Evolutionary conservation across 2,329 filamentous ascomycete genomes (phyloP).

Genomic region (Clonostachys byssicola): DNA sequence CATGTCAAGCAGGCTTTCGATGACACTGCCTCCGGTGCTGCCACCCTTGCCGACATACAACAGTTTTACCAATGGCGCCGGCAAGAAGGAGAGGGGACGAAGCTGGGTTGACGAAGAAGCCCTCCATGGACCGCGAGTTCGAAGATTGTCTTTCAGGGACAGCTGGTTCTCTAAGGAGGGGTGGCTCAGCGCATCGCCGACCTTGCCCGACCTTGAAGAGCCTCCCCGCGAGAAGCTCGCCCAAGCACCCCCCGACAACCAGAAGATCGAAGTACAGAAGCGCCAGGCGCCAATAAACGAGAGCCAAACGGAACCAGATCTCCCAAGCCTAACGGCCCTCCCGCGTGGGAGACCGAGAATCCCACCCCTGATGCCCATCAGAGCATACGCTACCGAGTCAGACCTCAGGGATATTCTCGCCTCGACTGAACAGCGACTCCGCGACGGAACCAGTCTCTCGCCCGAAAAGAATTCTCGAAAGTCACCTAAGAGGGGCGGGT

Average conservation of each 20-base stretch:
- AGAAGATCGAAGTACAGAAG: slow-evolving; percentile 7
- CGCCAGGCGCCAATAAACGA: slow-evolving; percentile 5
- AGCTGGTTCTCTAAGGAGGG: slow-evolving; percentile 16
- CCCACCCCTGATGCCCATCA: neutral
- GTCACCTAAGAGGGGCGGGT: slow-evolving; percentile 16
- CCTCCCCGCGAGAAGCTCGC: slow-evolving; percentile 1
- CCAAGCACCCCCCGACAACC: neutral
- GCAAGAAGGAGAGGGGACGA: neutral
- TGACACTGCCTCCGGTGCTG: slow-evolving; percentile 16
- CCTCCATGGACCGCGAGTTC: slow-evolving; percentile 40
- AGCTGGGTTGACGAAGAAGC: slow-evolving; percentile 46
- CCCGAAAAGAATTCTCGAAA: slow-evolving; percentile 19
- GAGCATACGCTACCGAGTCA: slow-evolving; percentile 29
- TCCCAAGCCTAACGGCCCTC: slow-evolving; percentile 1
- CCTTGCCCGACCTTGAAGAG: slow-evolving; percentile 22
- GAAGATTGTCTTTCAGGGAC: slow-evolving; percentile 20
- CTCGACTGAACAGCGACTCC: slow-evolving; percentile 47
- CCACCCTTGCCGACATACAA: slow-evolving; percentile 25
- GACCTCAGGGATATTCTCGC: slow-evolving; percentile 46
- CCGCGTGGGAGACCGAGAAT: neutral
- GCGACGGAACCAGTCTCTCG: slow-evolving; percentile 26
- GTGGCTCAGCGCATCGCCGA: slow-evolving; percentile 18
- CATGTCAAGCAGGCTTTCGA: neutral
- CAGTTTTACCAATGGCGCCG: slow-evolving; percentile 9
- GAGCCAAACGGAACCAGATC: slow-evolving; percentile 12